Evolutionary conservation across 106 monocot species (phyloP).

Genomic region (Dendrobium officinale): DNA sequence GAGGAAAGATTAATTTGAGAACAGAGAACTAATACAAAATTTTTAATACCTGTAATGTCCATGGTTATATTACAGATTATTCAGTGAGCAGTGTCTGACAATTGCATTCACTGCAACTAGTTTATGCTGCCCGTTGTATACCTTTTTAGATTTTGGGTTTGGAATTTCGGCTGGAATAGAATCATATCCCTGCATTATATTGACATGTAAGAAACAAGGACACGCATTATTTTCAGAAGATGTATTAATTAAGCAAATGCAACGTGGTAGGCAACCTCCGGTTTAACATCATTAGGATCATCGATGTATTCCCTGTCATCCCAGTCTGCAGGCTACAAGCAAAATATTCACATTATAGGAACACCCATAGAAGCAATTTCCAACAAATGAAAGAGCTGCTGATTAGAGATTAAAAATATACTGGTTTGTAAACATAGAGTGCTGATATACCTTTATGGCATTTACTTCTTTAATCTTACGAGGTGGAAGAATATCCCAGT

Average conservation of each 20-base stretch:
- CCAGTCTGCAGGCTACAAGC: constrained; percentile 82
- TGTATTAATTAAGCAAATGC: neutral
- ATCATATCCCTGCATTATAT: constrained; percentile 74
- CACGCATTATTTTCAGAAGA: neutral
- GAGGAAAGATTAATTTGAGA: neutral
- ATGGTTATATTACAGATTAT: neutral
- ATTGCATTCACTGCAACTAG: neutral
- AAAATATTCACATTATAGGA: constrained; percentile 8
- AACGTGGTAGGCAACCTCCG: constrained; percentile 47
- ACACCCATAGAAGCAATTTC: neutral
- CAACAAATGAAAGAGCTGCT: neutral
- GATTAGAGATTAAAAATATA: neutral
- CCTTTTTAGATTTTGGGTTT: constrained; percentile 87
- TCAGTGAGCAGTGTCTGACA: neutral
- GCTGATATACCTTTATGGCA: constrained; percentile 71
- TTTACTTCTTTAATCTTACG: constrained; percentile 75
- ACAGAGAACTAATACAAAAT: neutral
- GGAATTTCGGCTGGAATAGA: constrained; percentile 83
- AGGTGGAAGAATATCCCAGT: constrained; percentile 98
- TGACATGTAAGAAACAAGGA: constrained; percentile 15
- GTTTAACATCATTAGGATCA: constrained; percentile 82
- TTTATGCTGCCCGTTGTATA: constrained; percentile 11
- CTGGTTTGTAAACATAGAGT: neutral
- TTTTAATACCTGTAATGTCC: neutral
- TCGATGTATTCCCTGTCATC: constrained; percentile 88